These are phyloP conservation scores for Hansenula sp. DNA, from an alignment of 1,139 yeast species.

Conservation along the genomic window DNA sequence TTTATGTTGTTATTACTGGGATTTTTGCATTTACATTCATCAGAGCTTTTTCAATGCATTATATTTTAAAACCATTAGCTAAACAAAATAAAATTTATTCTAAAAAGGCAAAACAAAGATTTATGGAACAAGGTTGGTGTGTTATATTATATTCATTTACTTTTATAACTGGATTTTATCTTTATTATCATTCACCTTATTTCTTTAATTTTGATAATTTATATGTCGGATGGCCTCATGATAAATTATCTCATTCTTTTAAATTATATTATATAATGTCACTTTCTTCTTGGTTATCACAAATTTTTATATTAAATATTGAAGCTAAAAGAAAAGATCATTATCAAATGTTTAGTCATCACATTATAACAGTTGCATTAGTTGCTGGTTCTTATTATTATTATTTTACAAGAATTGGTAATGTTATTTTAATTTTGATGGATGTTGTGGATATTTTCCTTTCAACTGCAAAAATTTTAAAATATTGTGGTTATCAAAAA, in stretches of 20 bases:
- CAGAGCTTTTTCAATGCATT: conserved; percentile 58
- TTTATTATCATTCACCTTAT: conserved; percentile 58
- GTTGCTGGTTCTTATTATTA: conserved; percentile 70
- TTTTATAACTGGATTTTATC: conserved; percentile 52
- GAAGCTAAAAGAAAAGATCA: conserved; percentile 82
- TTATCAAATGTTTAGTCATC: conserved; percentile 84
- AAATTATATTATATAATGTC: conserved; percentile 72
- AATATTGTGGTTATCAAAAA: conserved; percentile 57
- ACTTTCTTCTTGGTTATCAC: conserved; percentile 77
- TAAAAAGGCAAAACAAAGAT: conserved; percentile 54
- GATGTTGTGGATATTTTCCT: conserved; percentile 76
- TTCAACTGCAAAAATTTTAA: conserved; percentile 70
- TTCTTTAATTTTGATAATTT: conserved; percentile 53
- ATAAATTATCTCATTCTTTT: conserved; percentile 40
- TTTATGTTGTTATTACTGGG: conserved; percentile 50
- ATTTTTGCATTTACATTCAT: conserved; percentile 53
- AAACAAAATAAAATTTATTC: conserved; percentile 38
- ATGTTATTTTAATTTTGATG: conserved; percentile 73
- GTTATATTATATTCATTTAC: conserved; percentile 55
- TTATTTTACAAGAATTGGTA: conserved; percentile 75
- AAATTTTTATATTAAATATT: conserved; percentile 67
- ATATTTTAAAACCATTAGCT: conserved; percentile 57
- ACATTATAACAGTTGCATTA: conserved; percentile 69
- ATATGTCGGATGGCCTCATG: conserved; percentile 78
- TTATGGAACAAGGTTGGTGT: conserved; percentile 87